These are phyloP conservation scores for Podaxis carcinomalis DNA, from an alignment of 768 basidiomycete species.

Conservation along the genomic window DNA sequence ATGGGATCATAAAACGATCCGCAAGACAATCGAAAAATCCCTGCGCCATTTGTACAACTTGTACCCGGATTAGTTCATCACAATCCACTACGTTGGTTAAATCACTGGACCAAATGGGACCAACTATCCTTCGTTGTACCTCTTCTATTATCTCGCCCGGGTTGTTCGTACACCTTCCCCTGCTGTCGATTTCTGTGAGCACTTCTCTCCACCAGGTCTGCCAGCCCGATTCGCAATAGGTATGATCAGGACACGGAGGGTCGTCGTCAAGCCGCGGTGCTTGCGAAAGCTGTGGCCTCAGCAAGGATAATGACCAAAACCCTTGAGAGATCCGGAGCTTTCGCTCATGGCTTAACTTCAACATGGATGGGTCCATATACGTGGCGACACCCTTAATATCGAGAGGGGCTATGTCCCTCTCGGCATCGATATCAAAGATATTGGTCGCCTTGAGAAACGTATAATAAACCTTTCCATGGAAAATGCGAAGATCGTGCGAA, in stretches of 20 bases:
- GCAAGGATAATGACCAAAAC: background rate
- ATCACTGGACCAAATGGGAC: too few relatives aligned
- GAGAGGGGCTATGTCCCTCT: background rate
- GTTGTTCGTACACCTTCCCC: too few relatives aligned
- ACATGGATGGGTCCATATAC: background rate
- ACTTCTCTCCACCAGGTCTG: background rate
- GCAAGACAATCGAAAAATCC: too few relatives aligned
- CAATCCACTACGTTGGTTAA: too few relatives aligned
- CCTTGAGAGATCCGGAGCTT: too few relatives aligned
- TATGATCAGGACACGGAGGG: background rate
- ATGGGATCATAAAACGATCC: too few relatives aligned
- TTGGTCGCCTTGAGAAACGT: conserved; percentile 16
- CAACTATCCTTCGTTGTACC: background rate
- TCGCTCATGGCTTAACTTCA: too few relatives aligned
- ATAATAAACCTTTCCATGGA: background rate
- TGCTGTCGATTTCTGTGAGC: background rate
- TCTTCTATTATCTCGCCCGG: background rate
- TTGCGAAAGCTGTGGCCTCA: background rate
- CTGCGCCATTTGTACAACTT: too few relatives aligned
- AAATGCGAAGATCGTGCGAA: background rate
- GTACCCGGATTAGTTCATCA: too few relatives aligned
- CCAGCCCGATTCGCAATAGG: background rate
- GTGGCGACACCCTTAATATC: background rate
- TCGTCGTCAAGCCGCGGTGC: background rate
- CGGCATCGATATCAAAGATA: background rate